Base-by-base conservation (phyloP, 176 grass and related monocot species). In the Chloris gayana region DNA sequence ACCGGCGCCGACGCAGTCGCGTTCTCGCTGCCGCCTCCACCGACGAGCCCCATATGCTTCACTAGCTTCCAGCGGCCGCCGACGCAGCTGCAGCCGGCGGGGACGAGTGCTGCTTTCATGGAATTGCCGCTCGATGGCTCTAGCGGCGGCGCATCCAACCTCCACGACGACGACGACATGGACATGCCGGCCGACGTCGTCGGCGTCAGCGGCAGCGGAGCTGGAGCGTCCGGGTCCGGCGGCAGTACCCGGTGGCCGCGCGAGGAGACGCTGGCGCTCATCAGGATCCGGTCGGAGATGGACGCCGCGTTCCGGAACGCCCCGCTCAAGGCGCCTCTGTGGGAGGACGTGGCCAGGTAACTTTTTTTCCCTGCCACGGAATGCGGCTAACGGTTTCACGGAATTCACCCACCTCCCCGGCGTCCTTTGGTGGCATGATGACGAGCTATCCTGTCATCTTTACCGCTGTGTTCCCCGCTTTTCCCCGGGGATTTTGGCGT, bases 261-360 rank as follows among this genome's bases (percentile, higher is more conserved):
- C 17, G 91, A 98, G 88, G 92, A 98, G 76, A 98, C 95, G 79
- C 71, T 94, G 4, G 92, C 90, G 6, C 92, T 98, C 79, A 93
- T 98, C 90, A 85, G 85, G 91, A 98, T 98, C 88, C 87, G 95
- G 53, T 93, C 95, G 32, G 95, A 95, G 90, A 95, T 98, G 95
- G 95, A 95, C 82, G 70, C 95, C 56, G 79, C 71, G 72, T 98
- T 98, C 87, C 88, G 95, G 59, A 93, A 93, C 69, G 84, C 92
- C 81, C 90, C 95, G 35, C 92, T 94, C 70, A 98, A 98, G 56
- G 81, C 81, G 21, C 92, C 95, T 57, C 95, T 98, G 81, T 98
- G 95, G 95, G 90, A 95, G 47, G 90, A 95, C 59, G 90, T 95
- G 56, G 86, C 95, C 26, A 94, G 95, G 95, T 95, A 87, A 67